These are phyloP conservation scores for Nitzschia sp. DNA, from an alignment of 108 stramenopile genomes.

Conservation along the genomic window DNA sequence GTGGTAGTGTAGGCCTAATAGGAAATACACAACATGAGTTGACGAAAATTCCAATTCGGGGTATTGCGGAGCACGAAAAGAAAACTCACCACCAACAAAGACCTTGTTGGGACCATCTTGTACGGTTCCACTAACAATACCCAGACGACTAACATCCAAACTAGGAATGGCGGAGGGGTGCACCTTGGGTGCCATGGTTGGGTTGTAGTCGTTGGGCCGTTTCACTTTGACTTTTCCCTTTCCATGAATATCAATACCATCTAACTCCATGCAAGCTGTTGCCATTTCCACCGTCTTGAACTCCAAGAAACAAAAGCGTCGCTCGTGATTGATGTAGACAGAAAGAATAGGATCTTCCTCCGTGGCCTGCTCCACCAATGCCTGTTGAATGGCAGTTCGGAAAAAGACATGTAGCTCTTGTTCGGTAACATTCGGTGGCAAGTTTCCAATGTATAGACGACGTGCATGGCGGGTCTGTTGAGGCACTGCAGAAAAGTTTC, in stretches of 20 bases:
- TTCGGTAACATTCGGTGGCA: slow-evolving; percentile 79
- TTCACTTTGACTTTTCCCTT: slow-evolving; percentile 88
- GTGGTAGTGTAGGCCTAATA: slow-evolving; percentile 88
- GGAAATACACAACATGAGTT: neutral
- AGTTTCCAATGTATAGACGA: slow-evolving; percentile 92
- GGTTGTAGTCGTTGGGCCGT: slow-evolving; percentile 96
- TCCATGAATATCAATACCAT: slow-evolving; percentile 84
- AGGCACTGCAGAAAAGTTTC: slow-evolving; percentile 44
- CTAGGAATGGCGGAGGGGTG: slow-evolving; percentile 52
- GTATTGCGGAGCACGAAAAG: neutral
- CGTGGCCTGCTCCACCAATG: slow-evolving; percentile 35
- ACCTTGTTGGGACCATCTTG: slow-evolving; percentile 97
- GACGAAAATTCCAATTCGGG: neutral
- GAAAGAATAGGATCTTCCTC: slow-evolving; percentile 84
- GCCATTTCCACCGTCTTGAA: slow-evolving; percentile 92
- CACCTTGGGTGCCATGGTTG: slow-evolving; percentile 72
- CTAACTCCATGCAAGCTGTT: slow-evolving; percentile 87
- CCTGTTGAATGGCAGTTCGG: slow-evolving; percentile 68
- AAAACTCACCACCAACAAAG: slow-evolving; percentile 89
- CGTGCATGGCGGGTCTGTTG: slow-evolving; percentile 95
- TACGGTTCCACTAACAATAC: slow-evolving; percentile 86
- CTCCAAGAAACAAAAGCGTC: slow-evolving; percentile 94
- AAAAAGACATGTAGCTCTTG: slow-evolving; percentile 84
- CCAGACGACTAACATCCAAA: slow-evolving; percentile 75
- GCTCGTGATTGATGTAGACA: slow-evolving; percentile 92